These are phyloP conservation scores for Umbellularia californica DNA, from an alignment of 164 flowering plant genomes.

Conservation along the genomic window DNA sequence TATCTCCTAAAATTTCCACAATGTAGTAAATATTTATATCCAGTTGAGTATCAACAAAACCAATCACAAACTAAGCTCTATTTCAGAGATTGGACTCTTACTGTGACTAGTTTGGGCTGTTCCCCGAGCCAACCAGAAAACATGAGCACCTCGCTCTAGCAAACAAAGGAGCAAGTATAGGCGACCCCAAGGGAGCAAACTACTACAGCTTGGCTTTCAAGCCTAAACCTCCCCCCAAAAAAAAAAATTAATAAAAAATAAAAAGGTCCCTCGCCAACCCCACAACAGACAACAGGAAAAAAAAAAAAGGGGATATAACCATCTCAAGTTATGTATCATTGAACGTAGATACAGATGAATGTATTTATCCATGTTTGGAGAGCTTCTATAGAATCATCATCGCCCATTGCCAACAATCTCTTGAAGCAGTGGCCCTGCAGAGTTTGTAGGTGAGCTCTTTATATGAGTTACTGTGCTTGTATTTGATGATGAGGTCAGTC, in stretches of 20 bases:
- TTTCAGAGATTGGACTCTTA: constrained; percentile 4
- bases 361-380: neutral
- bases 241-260: neutral
- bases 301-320: neutral
- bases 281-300: too few relatives aligned
- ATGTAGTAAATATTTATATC: neutral
- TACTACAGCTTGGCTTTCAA: too few relatives aligned
- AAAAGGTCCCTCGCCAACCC: neutral
- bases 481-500: constrained; percentile 10
- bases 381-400: constrained; percentile 2
- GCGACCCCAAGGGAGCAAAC: too few relatives aligned
- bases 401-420: constrained; percentile 15
- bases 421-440: constrained; percentile 11
- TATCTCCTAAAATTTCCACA: neutral
- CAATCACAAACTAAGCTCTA: neutral
- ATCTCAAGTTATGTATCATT: neutral
- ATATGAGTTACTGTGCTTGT: constrained; percentile 1
- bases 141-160: too few relatives aligned
- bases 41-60: neutral
- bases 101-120: neutral
- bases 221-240: neutral
- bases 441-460: constrained; percentile 3
- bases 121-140: too few relatives aligned
- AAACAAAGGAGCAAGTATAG: too few relatives aligned
- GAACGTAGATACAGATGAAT: neutral